A percentile compares a stretch with the other conserved stretches of the same genome.
phyloP scores from a whole-genome alignment of 768 basidiomycete species.

The Pleurotus tuoliensis region DNA sequence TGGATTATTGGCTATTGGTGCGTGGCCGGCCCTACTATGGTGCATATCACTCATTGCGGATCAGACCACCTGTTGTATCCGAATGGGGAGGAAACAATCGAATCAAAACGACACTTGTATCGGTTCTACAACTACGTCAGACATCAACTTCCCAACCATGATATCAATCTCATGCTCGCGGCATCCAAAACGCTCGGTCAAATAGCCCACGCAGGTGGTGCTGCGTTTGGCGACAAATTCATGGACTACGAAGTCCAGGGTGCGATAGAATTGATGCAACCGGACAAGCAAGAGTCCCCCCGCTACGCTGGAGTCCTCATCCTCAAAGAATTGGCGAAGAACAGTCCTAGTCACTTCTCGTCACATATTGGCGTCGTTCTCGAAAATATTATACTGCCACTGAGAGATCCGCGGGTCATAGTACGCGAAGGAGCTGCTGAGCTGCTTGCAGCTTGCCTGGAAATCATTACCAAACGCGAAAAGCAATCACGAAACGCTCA shows the following conservation, averaged over 20 bases:
- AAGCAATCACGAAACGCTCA: constrained; percentile 62
- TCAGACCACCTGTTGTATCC: constrained; percentile 72
- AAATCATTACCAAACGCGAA: constrained; percentile 77
- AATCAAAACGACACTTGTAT: constrained; percentile 77
- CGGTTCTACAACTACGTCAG: constrained; percentile 93
- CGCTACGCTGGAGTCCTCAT: constrained; percentile 94
- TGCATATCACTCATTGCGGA: constrained; percentile 4
- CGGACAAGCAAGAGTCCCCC: constrained; percentile 73
- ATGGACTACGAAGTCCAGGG: constrained; percentile 88
- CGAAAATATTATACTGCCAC: constrained; percentile 87
- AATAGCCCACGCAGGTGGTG: constrained; percentile 81
- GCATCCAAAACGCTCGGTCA: constrained; percentile 90
- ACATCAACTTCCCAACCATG: constrained; percentile 84
- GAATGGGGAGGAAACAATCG: constrained; percentile 76
- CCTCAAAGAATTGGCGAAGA: constrained; percentile 87
- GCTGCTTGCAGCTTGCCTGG: constrained; percentile 87
- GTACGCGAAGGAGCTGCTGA: constrained; percentile 93
- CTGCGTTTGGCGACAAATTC: constrained; percentile 81
- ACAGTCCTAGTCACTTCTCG: constrained; percentile 85
- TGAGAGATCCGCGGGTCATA: constrained; percentile 85
- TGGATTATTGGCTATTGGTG: constrained; percentile 85
- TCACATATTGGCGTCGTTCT: constrained; percentile 85
- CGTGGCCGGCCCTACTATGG: constrained; percentile 15
- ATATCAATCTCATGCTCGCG: constrained; percentile 90
- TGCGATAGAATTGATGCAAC: constrained; percentile 76